Base-by-base conservation (phyloP, 2,329 filamentous ascomycete genomes). In the Aspergillus neoniger region DNA sequence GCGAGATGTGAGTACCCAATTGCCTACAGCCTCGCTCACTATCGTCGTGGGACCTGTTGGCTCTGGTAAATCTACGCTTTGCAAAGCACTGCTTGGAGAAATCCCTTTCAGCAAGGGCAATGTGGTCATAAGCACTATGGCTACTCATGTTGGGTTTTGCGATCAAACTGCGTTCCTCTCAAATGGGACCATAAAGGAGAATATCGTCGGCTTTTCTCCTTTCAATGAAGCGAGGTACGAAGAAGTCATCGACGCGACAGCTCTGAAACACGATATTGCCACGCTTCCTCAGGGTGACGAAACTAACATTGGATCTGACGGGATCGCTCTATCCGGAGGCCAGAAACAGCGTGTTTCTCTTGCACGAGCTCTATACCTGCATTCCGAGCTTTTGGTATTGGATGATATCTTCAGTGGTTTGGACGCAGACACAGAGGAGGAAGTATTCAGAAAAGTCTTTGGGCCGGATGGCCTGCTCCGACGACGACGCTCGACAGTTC, bases 21-120 rank as follows among this genome's bases (percentile, higher is more conserved):
- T 72, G 10, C 2, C 48, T 55, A 44, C 28, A 36, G 21, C 58
- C 54, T 14, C 58, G 28, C 6, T 63, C n/a, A 66, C 57, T 25
- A 63, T 66, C 1, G 57, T 81, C 17, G 68, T 80, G 53, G 79
- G 79, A 10, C 78, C 80, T 10, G 74, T 80, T 15, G 79, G 77
- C 12, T 77, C 74, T 55, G 75, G 76, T 2, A 77, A 78, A 59
- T 72, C 73, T 3, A 76, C 72, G 0, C 61, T 77, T 4, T 70
- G 67, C 52, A 72, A 72, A 49, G 69, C 71, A 6, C 30, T 77
- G 6, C 67, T 78, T 10, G 72, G 72, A 0, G 73, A 77, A 48
- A 66, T 72, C n/a, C 71, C 71, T 23, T 65, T 69, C 43, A 64
- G 36, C 19, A 19, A 70, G 36, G 74, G 72, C 10, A 65, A 36